These are phyloP conservation scores for Plenodomus biglobosus DNA, from an alignment of 2,329 filamentous ascomycete species.

Conservation along the genomic window DNA sequence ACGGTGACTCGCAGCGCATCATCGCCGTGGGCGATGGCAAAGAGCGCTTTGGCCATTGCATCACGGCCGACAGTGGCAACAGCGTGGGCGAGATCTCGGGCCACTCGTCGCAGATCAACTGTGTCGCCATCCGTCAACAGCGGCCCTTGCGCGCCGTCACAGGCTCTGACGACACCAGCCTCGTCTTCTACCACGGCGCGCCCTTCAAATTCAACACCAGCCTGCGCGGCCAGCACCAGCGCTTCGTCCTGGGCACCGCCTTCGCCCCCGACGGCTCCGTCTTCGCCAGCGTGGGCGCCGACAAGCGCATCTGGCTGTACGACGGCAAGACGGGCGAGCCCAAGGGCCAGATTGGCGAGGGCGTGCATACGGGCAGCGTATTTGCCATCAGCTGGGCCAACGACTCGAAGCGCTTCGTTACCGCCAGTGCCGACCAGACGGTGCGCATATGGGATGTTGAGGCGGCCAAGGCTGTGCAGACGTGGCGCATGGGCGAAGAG, in stretches of 20 bases:
- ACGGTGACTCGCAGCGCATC: constrained; percentile 92
- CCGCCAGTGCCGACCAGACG: constrained; percentile 90
- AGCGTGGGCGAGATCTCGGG: constrained; percentile 92
- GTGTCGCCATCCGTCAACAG: constrained; percentile 85
- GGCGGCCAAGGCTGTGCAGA: constrained; percentile 72
- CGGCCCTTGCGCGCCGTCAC: constrained; percentile 89
- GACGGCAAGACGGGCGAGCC: constrained; percentile 93
- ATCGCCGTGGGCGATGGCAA: constrained; percentile 96
- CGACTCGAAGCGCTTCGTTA: constrained; percentile 84
- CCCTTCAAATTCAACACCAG: constrained; percentile 97
- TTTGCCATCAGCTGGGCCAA: constrained; percentile 88
- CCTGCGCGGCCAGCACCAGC: constrained; percentile 74
- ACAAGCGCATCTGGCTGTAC: constrained; percentile 89
- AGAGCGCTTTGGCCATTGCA: constrained; percentile 89
- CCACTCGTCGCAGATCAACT: constrained; percentile 87
- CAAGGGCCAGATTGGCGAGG: constrained; percentile 73
- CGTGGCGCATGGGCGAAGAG: constrained; percentile 81
- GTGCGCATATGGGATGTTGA: constrained; percentile 94
- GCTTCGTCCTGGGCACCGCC: constrained; percentile 83
- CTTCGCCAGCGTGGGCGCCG: constrained; percentile 88
- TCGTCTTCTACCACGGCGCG: constrained; percentile 90
- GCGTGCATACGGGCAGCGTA: constrained; percentile 88
- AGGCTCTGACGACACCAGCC: constrained; percentile 82
- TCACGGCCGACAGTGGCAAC: constrained; percentile 89
- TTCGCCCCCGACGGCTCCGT: constrained; percentile 86